Evolutionary conservation across 2,329 filamentous ascomycete species (phyloP).

Genomic region (Bipolaris zeicola): DNA sequence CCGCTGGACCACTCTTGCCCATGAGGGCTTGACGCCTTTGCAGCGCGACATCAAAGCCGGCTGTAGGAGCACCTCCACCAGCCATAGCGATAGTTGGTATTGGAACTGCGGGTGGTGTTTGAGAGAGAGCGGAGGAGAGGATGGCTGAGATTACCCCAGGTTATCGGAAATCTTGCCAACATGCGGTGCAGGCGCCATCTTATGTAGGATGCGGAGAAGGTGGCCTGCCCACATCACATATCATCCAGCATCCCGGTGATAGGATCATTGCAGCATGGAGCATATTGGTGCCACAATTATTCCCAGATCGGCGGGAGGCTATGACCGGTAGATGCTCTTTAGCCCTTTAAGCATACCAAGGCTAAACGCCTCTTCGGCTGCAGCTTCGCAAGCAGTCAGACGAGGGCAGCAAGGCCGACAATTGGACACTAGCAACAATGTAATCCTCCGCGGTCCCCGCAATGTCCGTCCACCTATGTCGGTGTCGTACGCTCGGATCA

Average conservation of each 20-base stretch:
- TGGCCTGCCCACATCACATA: slow-evolving; percentile 7
- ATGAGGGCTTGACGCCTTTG: slow-evolving; percentile 31
- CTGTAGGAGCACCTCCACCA: slow-evolving; percentile 26
- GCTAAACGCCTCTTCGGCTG: slow-evolving; percentile 10
- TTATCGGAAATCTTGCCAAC: slow-evolving; percentile 6
- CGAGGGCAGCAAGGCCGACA: neutral
- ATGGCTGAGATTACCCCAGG: slow-evolving; percentile 1
- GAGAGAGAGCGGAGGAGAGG: neutral
- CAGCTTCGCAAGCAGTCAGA: slow-evolving; percentile 2
- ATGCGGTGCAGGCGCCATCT: slow-evolving; percentile 6
- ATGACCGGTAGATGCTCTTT: slow-evolving; percentile 7
- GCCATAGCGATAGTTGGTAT: slow-evolving; percentile 24
- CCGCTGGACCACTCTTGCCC: slow-evolving; percentile 51
- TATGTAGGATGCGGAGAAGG: slow-evolving; percentile 12
- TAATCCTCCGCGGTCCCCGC: slow-evolving; percentile 7
- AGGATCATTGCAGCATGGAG: slow-evolving; percentile 15
- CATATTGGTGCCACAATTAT: slow-evolving; percentile 9
- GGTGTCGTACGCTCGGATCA: neutral
- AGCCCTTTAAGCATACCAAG: slow-evolving; percentile 20
- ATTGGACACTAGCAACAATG: slow-evolving; percentile 5
- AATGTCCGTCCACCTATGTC: slow-evolving; percentile 9
- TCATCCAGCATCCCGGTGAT: slow-evolving; percentile 28
- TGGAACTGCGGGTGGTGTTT: neutral
- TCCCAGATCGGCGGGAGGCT: slow-evolving; percentile 9
- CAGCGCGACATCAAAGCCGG: slow-evolving; percentile 32